A percentile compares a stretch with the other conserved stretches of the same genome.
Conservation (phyloP, 1,139 yeast species). For the Hanseniaspora sp. region DNA sequence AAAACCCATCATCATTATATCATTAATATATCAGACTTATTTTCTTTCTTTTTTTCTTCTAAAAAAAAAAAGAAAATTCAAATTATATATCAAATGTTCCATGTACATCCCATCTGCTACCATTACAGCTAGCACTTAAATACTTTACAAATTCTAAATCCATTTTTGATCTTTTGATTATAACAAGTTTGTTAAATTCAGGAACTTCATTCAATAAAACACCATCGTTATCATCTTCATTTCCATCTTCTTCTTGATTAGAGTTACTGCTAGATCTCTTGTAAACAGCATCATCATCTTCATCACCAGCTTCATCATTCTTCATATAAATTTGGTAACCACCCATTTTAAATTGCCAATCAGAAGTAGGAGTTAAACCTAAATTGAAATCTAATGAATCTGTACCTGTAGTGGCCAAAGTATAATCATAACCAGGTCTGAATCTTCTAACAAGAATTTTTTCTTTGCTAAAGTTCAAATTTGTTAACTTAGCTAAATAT, state of each 20-base stretch:
- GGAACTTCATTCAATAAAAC: conserved; percentile 76
- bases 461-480: conserved; percentile 50
- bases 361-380: conserved; percentile 61
- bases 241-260: conserved; percentile 38
- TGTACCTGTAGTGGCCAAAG: conserved; percentile 71
- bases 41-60: no score
- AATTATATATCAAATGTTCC: conserved; percentile 21
- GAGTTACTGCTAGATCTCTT: conserved; percentile 22
- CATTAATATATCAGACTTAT: no score
- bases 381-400: conserved; percentile 51
- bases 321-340: conserved; percentile 91
- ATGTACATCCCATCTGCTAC: conserved; percentile 84
- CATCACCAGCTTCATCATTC: conserved; percentile 41
- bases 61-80: not conserved
- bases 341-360: conserved; percentile 83
- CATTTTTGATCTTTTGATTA: conserved; percentile 73
- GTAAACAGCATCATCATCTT: conserved; percentile 20
- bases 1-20: no score
- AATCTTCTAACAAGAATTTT: conserved; percentile 70
- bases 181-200: conserved; percentile 64
- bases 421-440: conserved; percentile 90
- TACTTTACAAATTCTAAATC: conserved; percentile 86
- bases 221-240: conserved; percentile 57
- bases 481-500: conserved; percentile 58
- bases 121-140: conserved; percentile 77